Conservation (phyloP, 352 stramenopile genomes). For the Globisporangium lucens region DNA sequence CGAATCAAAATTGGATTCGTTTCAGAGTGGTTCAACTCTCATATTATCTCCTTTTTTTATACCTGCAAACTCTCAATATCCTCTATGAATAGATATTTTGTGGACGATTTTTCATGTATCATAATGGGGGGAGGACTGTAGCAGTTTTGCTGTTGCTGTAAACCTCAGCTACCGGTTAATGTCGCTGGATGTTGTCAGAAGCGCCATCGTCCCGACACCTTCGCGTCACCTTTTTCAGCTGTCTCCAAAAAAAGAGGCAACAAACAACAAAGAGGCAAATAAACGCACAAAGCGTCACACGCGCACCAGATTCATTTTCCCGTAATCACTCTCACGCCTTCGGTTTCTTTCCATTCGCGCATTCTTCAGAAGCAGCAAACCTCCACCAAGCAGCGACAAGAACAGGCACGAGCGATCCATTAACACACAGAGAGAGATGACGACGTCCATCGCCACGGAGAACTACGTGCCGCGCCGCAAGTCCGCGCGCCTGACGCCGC, state of each 20-base stretch:
- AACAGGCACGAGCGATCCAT: neutral
- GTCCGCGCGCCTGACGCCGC: constrained; percentile 14
- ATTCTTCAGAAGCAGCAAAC: neutral
- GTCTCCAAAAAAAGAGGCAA: neutral
- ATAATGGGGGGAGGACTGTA: too few species aligned
- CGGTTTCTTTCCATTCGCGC: constrained; percentile 1
- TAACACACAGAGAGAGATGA: neutral
- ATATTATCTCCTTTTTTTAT: too few species aligned
- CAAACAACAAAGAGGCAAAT: neutral
- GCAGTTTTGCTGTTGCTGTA: too few species aligned
- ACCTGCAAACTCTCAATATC: too few species aligned
- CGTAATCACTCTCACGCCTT: neutral
- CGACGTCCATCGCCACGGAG: constrained; percentile 14
- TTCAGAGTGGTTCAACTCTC: too few species aligned
- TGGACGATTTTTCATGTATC: too few species aligned
- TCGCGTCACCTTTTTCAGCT: neutral
- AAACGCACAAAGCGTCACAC: neutral
- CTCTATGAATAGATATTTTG: too few species aligned
- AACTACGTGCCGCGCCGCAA: constrained; percentile 16
- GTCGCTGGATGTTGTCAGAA: neutral
- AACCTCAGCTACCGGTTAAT: too few species aligned
- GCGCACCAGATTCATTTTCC: constrained; percentile 1
- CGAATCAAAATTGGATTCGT: too few species aligned
- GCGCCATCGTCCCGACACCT: neutral
- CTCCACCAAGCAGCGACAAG: constrained; percentile 5